Base-by-base conservation (phyloP, 768 basidiomycete genomes). In the Rhodotorula graminis region DNA sequence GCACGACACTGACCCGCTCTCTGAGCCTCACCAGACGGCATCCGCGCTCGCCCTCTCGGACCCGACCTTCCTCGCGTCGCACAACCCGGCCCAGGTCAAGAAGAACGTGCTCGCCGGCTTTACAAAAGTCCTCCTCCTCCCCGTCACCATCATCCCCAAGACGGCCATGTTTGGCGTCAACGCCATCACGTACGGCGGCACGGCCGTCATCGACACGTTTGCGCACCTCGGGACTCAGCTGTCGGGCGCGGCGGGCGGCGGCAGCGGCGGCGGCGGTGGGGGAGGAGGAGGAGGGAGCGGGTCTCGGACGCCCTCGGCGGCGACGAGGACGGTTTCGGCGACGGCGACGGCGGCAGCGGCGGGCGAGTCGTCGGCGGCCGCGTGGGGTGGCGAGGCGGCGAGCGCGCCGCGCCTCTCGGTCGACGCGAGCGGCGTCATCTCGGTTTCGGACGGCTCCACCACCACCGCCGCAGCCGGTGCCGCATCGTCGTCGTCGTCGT, bases 81-180 rank as follows among this genome's bases (percentile, higher is more conserved):
- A 89, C 64, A 95, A 97, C 78, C 95, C 95, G 0, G 92, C 92
- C 2, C 87, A 88, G 72, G 87, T 94, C 70, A 99, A 99, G 78
- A 88, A 92, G 55, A 96, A 90, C 76, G 91, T 98, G 15, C 85
- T 98, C 2, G 89, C 92, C 0, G 91, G 92, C 0, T 98, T 99
- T 81, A 90, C 91, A 5, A 89, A 91, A 71, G 86, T 92, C 2
- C 87, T 99, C 12, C 83, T 98, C 0, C 84, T 98, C 0, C 95
- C 96, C 0, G 96, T 99, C 27, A 96, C 94, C 2, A 95, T 98
- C 80, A 93, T 98, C 4, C 95, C 95, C 0, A 87, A 90, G 23
- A 87, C 89, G 2, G 85, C 86, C 31, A 78, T 80, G 2, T 81
- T 78, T 62, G 82, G 81, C 2, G 77, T 82, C 47, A 82, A 81